Conservation (phyloP, 1,284 basidiomycete species). For the Ganoderma resinaceum region DNA sequence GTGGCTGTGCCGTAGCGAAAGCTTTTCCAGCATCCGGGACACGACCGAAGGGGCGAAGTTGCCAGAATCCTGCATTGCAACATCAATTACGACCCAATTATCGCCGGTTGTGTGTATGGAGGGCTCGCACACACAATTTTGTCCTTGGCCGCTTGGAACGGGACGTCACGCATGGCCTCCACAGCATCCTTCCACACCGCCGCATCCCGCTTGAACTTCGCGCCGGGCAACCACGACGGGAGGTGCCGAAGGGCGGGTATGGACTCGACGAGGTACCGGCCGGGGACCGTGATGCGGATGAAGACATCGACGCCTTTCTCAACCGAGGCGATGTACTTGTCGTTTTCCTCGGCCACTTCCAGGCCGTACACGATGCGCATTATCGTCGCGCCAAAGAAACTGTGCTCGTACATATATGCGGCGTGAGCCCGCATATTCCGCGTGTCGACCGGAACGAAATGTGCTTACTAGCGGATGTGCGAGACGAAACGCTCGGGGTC, state of each 20-base stretch:
- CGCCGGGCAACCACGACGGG: slow-evolving; percentile 23
- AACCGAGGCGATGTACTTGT: slow-evolving; percentile 24
- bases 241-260: slow-evolving; percentile 10
- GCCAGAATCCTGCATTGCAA: background rate
- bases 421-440: too few species aligned
- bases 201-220: slow-evolving; percentile 16
- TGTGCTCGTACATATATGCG: too few species aligned
- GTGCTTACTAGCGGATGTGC: slow-evolving; percentile 14
- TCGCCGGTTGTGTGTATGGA: background rate
- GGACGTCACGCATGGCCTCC: background rate
- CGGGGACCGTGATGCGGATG: slow-evolving; percentile 14
- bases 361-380: slow-evolving; percentile 20
- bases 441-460: too few species aligned
- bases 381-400: slow-evolving; percentile 16
- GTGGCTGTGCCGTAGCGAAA: background rate
- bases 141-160: slow-evolving; percentile 9
- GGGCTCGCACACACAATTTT: slow-evolving; percentile 5
- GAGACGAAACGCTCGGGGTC: slow-evolving; percentile 12
- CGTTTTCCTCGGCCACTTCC: slow-evolving; percentile 1
- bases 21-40: background rate
- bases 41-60: background rate
- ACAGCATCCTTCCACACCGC: slow-evolving; percentile 3
- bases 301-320: slow-evolving; percentile 8
- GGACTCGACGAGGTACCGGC: slow-evolving; percentile 20
- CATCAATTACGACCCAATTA: background rate